Evolutionary conservation across 1,139 yeast species (phyloP).

Genomic region (Spencermartinsiella ligniputridi): DNA sequence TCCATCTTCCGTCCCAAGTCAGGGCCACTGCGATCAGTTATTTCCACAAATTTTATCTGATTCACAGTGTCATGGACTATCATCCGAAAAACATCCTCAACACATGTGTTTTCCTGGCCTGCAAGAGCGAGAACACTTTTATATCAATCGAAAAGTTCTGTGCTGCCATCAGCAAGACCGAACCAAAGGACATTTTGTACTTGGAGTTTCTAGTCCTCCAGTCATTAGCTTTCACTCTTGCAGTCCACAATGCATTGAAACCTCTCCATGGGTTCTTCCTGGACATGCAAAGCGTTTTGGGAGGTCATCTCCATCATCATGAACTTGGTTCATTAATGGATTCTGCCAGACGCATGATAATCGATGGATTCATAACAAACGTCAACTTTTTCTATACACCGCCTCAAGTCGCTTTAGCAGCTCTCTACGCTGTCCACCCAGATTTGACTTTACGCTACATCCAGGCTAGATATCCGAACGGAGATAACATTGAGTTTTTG

Average conservation of each 20-base stretch:
- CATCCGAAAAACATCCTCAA: slow-evolving; percentile 78
- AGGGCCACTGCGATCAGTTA: slow-evolving; percentile 82
- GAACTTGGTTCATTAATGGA: slow-evolving; percentile 48
- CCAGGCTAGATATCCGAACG: slow-evolving; percentile 44
- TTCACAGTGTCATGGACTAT: slow-evolving; percentile 75
- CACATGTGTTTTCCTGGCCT: slow-evolving; percentile 65
- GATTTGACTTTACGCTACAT: slow-evolving; percentile 64
- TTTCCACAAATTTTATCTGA: slow-evolving; percentile 73
- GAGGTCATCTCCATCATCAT: slow-evolving; percentile 14
- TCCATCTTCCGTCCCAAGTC: slow-evolving; percentile 61
- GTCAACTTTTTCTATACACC: slow-evolving; percentile 78
- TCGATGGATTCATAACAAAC: slow-evolving; percentile 67
- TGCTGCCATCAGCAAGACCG: slow-evolving; percentile 58
- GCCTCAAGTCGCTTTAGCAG: slow-evolving; percentile 91
- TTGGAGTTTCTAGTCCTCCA: slow-evolving; percentile 75
- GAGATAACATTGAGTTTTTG: slow-evolving; percentile 12
- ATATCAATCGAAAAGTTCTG: slow-evolving; percentile 82
- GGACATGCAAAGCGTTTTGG: slow-evolving; percentile 69
- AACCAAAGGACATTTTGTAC: slow-evolving; percentile 61
- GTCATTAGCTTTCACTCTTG: slow-evolving; percentile 69
- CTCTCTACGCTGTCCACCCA: slow-evolving; percentile 62
- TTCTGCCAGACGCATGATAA: slow-evolving; percentile 58
- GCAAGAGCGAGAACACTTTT: slow-evolving; percentile 87
- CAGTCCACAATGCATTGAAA: slow-evolving; percentile 83
- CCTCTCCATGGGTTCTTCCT: slow-evolving; percentile 90